Conservation (phyloP, 306 rosid species). For the Morella rubra region DNA sequence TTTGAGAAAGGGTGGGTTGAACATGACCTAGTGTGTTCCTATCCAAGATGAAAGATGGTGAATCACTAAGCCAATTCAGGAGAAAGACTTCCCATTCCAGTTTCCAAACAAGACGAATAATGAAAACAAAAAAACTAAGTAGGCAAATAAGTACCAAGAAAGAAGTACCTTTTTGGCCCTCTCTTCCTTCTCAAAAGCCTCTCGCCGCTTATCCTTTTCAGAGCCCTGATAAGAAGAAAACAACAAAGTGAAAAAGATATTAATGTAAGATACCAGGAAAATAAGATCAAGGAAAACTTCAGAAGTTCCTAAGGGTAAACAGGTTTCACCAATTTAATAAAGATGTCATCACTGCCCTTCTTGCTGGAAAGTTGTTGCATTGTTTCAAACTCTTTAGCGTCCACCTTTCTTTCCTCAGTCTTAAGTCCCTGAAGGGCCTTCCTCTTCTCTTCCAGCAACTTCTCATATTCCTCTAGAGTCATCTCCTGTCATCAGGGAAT, state of each 20-base stretch:
- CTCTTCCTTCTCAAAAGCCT: not conserved
- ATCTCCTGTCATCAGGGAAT: constrained; percentile 57
- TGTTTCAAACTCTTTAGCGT: constrained; percentile 68
- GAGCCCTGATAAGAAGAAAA: constrained; percentile 4
- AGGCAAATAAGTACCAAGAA: too few relatives aligned
- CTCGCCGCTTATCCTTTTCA: not conserved
- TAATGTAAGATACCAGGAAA: not conserved
- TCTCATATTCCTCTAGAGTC: constrained; percentile 96
- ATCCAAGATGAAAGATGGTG: too few relatives aligned
- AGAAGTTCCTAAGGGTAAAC: not conserved
- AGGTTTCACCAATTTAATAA: constrained; percentile 68
- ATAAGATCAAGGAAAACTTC: not conserved
- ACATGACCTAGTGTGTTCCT: too few relatives aligned
- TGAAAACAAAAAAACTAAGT: too few relatives aligned
- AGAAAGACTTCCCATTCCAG: too few relatives aligned
- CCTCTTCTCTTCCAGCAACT: constrained; percentile 81
- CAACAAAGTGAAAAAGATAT: constrained; percentile 6
- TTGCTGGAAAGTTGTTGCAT: constrained; percentile 88
- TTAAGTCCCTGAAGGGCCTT: constrained; percentile 72
- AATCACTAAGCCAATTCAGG: too few relatives aligned
- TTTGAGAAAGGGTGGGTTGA: too few relatives aligned
- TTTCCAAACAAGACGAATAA: too few relatives aligned
- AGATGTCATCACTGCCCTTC: constrained; percentile 72
- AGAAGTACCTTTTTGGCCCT: not conserved
- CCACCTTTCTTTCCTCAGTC: constrained; percentile 86